phyloP scores from a whole-genome alignment of 768 basidiomycete genomes.

The Mycena kentingensis region DNA sequence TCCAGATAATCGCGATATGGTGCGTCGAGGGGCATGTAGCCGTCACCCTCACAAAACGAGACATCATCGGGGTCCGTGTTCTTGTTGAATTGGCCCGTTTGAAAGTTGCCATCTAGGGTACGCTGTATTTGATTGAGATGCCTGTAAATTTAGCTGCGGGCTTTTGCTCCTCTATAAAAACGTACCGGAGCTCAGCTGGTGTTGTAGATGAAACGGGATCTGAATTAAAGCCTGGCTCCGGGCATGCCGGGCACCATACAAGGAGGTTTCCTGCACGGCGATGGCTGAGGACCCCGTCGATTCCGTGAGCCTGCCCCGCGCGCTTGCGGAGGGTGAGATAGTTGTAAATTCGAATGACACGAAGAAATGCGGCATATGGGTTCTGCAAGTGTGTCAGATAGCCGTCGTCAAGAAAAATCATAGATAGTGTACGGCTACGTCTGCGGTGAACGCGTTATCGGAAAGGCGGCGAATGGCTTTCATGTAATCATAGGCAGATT shows the following conservation, averaged over 20 bases:
- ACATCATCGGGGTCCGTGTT: conserved; percentile 26
- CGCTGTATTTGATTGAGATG: conserved; percentile 17
- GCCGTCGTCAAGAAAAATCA: background rate
- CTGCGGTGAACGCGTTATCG: conserved; percentile 6
- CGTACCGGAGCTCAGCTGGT: background rate
- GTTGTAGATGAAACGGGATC: background rate
- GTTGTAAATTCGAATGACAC: conserved; percentile 2
- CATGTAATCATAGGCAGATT: conserved; percentile 8
- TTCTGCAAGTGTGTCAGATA: conserved; percentile 1
- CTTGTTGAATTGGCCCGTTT: conserved; percentile 23
- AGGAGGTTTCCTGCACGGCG: conserved; percentile 8
- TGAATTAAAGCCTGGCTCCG: conserved; percentile 8
- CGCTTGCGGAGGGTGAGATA: background rate
- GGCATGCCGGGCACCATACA: conserved; percentile 8
- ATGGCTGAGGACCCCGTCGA: conserved; percentile 1
- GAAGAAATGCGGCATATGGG: conserved; percentile 1
- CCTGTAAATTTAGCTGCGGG: no score
- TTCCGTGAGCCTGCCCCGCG: conserved; percentile 5
- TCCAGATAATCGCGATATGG: conserved; percentile 5
- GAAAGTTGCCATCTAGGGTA: conserved; percentile 26
- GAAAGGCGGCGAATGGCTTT: conserved; percentile 5
- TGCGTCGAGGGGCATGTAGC: conserved; percentile 16
- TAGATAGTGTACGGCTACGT: conserved; percentile 2
- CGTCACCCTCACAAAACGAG: conserved; percentile 19
- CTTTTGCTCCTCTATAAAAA: no score